Base-by-base conservation (phyloP, 164 flowering plant genomes). In the Pachysandra terminalis region DNA sequence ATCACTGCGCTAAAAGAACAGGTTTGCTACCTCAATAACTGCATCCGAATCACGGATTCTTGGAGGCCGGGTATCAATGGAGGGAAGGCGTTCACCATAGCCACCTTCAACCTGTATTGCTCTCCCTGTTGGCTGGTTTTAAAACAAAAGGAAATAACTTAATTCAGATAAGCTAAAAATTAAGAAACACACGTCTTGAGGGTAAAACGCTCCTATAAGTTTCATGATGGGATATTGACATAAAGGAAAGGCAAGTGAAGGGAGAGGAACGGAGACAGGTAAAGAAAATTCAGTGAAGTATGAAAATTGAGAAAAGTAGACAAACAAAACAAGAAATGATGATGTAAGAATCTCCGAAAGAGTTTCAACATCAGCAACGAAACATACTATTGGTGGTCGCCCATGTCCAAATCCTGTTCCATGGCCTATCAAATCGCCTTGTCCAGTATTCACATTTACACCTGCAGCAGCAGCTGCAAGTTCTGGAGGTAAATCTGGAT, bases 401-500 rank as follows among this genome's bases (percentile, higher is more conserved):
- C 72, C 64, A 32, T 84, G 90, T 56, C 77, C 67, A 77, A 84
- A 61, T 78, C 82, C 89, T 79, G 86, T 90, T 45, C 77, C 79
- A 64, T 74, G 78, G 55, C 69, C 75, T 17, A 48, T 26, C 66
- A 77, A 49, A 76, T 88, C 96, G 77, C 70, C 74, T 72, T 79
- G 90, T 52, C 77, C 83, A 71, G 60, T 78, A 65, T 87, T 86
- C 58, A 77, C 96, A 68, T 87, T 89, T 71, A 76, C 71, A 53
- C 90, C n/a, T n/a, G n/a, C 96, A 25, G 95, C 77, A 40, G 98
- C 98, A 65, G 96, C 97, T 63, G 96, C 98, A 70, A 96, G 85
- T 81, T 96, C 99, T 52, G 97, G 99, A 27, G 99, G 99, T 72
- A 96, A 68, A 78, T 96, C 99, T 49, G 98, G 99, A 82, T 96